Base-by-base conservation (phyloP, 495 filamentous ascomycete species). In the Chaetomium tenue region DNA sequence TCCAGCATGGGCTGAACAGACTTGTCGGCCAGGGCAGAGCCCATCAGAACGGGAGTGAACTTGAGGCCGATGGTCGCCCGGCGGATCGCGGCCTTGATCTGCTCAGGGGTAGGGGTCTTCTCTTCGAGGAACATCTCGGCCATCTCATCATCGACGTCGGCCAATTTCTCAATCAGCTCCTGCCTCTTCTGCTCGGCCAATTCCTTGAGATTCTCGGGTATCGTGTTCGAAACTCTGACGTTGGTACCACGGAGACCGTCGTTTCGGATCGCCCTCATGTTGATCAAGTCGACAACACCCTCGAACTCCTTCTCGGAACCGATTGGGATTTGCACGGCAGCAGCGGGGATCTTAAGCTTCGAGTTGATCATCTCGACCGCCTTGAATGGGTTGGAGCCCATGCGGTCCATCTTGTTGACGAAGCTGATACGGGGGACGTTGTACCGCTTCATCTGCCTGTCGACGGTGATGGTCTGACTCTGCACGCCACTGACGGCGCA, bases 391-490 rank as follows among this genome's bases (percentile, higher is more conserved):
- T 99, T 98, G 62, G 95, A 91, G 55, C 95, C 95, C 88, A 96
- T 96, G 63, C 95, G 91, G 72, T 99, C 95, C 95, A 99, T 99
- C 84, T 99, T 99, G 81, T 99, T 99, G 69, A 99, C 83, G 74
- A 99, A 99, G 61, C 89, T 93, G 70, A 99, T 89, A 65, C 95
- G 83, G 40, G 95, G 95, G 58, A 99, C 87, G 72, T 97, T 96
- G 80, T 99, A 99, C 58, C 95, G 86, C 79, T 90, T 89, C 95
- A 99, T 99, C 81, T 99, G 95, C 64, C 95, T 82, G 76, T 99
- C 93, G 57, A 99, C 95, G 1, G 95, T 99, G 66, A 97, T 97
- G 6, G 95, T 99, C 79, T 99, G 95, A 69, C 87, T 90, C 81
- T 99, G 95, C 4, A 99, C 95, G 73, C 95, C 95, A 61, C 90